Conservation (phyloP, 176 grass and related monocot species). For the Oryza longistaminata region DNA sequence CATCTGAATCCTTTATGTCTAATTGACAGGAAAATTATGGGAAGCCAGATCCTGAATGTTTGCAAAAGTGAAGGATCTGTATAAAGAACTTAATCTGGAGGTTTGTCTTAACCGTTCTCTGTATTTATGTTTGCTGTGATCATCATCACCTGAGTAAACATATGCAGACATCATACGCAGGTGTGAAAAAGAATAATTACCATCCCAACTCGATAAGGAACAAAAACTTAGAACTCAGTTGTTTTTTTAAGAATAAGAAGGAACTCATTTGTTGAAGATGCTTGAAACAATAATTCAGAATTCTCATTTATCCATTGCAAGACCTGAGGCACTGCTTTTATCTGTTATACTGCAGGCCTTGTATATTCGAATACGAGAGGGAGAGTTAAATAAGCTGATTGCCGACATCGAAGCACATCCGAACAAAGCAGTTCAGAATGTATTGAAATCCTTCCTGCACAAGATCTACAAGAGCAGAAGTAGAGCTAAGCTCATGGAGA, state of each 20-base stretch:
- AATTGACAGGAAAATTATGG: slow-evolving; percentile 82
- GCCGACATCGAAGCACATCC: slow-evolving; percentile 80
- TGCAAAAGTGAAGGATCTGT: slow-evolving; percentile 93
- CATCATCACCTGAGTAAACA: not conserved
- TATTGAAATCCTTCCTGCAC: slow-evolving; percentile 84
- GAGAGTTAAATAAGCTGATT: slow-evolving; percentile 73
- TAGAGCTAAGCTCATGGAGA: slow-evolving; percentile 40
- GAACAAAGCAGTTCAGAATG: slow-evolving; percentile 71
- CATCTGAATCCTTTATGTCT: slow-evolving; percentile 15
- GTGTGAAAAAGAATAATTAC: not conserved
- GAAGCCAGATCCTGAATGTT: slow-evolving; percentile 67
- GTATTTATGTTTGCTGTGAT: slow-evolving; percentile 28
- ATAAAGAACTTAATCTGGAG: slow-evolving; percentile 87
- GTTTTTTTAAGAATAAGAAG: not conserved
- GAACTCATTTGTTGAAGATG: slow-evolving; percentile 17
- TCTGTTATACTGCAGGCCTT: slow-evolving; percentile 36
- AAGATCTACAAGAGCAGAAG: slow-evolving; percentile 94
- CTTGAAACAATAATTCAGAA: slow-evolving; percentile 26
- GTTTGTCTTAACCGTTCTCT: slow-evolving; percentile 43
- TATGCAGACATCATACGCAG: not conserved
- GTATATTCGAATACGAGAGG: slow-evolving; percentile 72
- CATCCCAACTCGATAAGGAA: slow-evolving; percentile 1
- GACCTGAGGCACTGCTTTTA: not conserved
- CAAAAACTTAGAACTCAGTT: not conserved
- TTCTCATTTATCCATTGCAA: not conserved